These are phyloP conservation scores for Hypoxylon rickii DNA, from an alignment of 495 filamentous ascomycete species.

Conservation along the genomic window DNA sequence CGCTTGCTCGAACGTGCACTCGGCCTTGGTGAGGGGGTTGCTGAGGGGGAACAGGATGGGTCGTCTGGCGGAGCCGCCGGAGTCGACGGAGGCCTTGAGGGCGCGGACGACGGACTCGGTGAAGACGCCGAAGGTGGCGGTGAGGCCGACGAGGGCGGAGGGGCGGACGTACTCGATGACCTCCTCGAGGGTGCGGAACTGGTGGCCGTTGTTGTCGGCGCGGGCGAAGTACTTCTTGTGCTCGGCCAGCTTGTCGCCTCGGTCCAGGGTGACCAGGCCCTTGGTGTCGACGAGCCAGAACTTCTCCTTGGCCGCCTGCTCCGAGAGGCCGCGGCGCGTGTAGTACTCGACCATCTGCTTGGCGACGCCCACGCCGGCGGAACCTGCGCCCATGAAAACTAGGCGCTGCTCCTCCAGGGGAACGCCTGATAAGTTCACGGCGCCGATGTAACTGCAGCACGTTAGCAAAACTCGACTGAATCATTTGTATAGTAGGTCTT, in stretches of 20 bases:
- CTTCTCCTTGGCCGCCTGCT: slow-evolving; percentile 84
- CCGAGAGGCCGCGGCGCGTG: slow-evolving; percentile 88
- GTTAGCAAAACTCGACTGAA: too few relatives aligned
- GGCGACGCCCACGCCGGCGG: slow-evolving; percentile 93
- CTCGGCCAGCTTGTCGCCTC: slow-evolving; percentile 90
- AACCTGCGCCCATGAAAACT: slow-evolving; percentile 95
- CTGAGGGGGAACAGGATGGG: slow-evolving; percentile 94
- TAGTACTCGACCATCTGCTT: slow-evolving; percentile 97
- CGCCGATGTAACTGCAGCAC: slow-evolving; percentile 75
- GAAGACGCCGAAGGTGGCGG: slow-evolving; percentile 93
- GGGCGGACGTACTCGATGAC: slow-evolving; percentile 93
- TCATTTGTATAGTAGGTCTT: too few relatives aligned
- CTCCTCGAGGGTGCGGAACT: slow-evolving; percentile 87
- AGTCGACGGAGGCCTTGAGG: slow-evolving; percentile 67
- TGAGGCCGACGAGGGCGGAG: slow-evolving; percentile 91
- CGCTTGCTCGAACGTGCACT: slow-evolving; percentile 94
- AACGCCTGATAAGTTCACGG: slow-evolving; percentile 84
- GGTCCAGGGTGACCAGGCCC: slow-evolving; percentile 91
- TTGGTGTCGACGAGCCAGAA: slow-evolving; percentile 98
- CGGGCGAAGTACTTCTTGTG: slow-evolving; percentile 99
- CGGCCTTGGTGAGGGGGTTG: slow-evolving; percentile 93
- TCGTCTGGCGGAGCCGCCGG: slow-evolving; percentile 72
- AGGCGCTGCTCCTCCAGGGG: slow-evolving; percentile 89
- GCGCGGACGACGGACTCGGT: slow-evolving; percentile 82
- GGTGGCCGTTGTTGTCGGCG: slow-evolving; percentile 85